phyloP scores from a whole-genome alignment of 176 grass and related monocot species.

The Thinopyrum elongatum region DNA sequence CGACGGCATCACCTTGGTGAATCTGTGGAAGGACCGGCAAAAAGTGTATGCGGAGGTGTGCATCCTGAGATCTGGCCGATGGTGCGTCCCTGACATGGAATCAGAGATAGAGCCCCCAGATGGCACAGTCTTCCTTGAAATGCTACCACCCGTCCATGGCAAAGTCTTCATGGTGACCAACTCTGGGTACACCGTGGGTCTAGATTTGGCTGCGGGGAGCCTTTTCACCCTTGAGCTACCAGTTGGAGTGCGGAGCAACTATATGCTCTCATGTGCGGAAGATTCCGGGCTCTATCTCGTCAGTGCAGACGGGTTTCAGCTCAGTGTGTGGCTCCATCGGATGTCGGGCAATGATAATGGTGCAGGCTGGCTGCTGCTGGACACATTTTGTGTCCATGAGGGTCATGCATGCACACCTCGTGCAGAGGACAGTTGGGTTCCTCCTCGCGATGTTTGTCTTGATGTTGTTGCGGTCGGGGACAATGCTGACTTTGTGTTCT shows the following conservation, averaged over 20 bases:
- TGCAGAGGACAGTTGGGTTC: too few species aligned
- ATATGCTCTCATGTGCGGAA: neutral
- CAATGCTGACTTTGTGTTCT: neutral
- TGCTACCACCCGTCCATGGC: too few species aligned
- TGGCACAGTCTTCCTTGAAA: too few species aligned
- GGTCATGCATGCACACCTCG: too few species aligned
- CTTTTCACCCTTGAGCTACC: neutral
- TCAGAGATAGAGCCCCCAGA: too few species aligned
- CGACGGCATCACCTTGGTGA: too few species aligned
- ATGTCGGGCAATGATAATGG: neutral
- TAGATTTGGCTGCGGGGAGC: neutral
- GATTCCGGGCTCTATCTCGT: neutral
- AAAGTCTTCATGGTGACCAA: too few species aligned
- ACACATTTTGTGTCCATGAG: neutral
- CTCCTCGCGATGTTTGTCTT: neutral
- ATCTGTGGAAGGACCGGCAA: too few species aligned
- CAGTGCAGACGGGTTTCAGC: neutral
- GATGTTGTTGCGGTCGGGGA: neutral
- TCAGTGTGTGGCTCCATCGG: neutral
- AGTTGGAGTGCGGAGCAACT: neutral
- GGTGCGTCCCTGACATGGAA: too few species aligned
- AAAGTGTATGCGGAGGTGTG: too few species aligned
- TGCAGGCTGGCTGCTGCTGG: neutral
- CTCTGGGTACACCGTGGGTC: neutral
- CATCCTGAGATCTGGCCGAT: too few species aligned